Base-by-base conservation (phyloP, 148 eudicot genomes). In the Rhododendron simsii region DNA sequence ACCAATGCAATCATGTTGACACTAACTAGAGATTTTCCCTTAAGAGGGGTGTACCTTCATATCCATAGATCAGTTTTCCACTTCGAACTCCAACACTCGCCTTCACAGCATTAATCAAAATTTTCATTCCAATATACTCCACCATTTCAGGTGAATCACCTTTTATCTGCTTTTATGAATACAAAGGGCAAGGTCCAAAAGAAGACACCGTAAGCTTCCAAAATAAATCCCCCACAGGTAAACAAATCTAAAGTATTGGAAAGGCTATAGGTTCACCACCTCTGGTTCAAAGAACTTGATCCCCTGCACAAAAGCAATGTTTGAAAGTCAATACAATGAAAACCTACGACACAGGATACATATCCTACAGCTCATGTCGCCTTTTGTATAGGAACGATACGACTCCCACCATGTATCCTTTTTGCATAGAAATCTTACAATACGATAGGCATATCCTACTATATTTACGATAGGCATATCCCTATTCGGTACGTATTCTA, bases 201-300 rank as follows among this genome's bases (percentile, higher is more conserved):
- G 65, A 59, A 82, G 48, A 47, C 63, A 35, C 5, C 7, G 20
- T 48, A 21, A 81, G 80, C 78, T 30, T 53, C 33, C 6, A 81
- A 85, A 76, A 51, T 35, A 87, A 81, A 83, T 48, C 83, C 80
- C 83, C 74, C 78, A 81, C 57, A 41, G 26, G 20, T 53, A 75
- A 23, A 84, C 51, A 81, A 84, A 87, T 78, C 61, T 78, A 76
- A 51, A 18, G 73, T 20, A 41, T 5, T 79, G 39, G 37, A 73
- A 73, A 87, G 76, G 87, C 77, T 81, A 87, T 89, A 83, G 84
- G 83, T 76, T 87, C 92, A 85, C 73, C 89, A 97, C 98, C 99
- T 97, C 99, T 84, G 99, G 99, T 91, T 97, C 98, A 89, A 97
- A 95, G 90, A 97, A 97, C 93, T 94, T 97, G 95, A 97, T 93